Percentiles rank a stretch among this genome's conserved stretches.
phyloP scores from a whole-genome alignment of 352 stramenopile genomes.

The Phytophthora europaea region DNA sequence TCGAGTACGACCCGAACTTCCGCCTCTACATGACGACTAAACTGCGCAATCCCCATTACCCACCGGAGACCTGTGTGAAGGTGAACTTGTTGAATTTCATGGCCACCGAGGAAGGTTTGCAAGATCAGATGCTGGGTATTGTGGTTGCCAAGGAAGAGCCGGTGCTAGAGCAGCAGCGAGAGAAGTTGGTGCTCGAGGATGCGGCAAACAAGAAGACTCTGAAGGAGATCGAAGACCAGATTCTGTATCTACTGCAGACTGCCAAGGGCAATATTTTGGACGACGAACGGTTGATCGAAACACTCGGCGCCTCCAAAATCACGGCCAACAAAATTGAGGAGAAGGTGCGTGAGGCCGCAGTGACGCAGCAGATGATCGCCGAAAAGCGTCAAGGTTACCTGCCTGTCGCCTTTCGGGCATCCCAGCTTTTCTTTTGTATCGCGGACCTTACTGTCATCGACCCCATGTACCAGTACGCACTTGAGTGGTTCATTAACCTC shows the following conservation, averaged over 20 bases:
- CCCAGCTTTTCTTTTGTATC: constrained; percentile 97
- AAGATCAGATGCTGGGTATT: constrained; percentile 97
- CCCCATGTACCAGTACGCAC: constrained; percentile 97
- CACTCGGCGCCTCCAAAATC: constrained; percentile 93
- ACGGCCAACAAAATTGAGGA: constrained; percentile 96
- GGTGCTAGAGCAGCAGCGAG: constrained; percentile 92
- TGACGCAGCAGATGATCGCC: constrained; percentile 94
- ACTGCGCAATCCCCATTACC: constrained; percentile 95
- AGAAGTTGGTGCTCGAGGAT: constrained; percentile 95
- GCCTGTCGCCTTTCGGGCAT: constrained; percentile 91
- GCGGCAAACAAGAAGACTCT: constrained; percentile 95
- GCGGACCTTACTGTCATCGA: constrained; percentile 94
- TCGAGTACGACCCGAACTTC: constrained; percentile 96
- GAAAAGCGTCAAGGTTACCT: constrained; percentile 93
- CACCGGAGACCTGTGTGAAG: constrained; percentile 96
- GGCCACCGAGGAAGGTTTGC: constrained; percentile 94
- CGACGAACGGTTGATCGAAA: constrained; percentile 96
- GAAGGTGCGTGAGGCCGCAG: constrained; percentile 93
- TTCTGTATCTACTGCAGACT: constrained; percentile 93
- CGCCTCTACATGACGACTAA: constrained; percentile 97
- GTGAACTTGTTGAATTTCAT: constrained; percentile 98
- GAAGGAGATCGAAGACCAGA: constrained; percentile 98
- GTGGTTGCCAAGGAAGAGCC: constrained; percentile 95
- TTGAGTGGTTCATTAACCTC: constrained; percentile 97
- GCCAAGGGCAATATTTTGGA: constrained; percentile 97